Percentiles rank a stretch among this genome's conserved stretches.
These are phyloP conservation scores for Dothiorella sarmentorum DNA, from an alignment of 2,329 filamentous ascomycete species.

Conservation along the genomic window DNA sequence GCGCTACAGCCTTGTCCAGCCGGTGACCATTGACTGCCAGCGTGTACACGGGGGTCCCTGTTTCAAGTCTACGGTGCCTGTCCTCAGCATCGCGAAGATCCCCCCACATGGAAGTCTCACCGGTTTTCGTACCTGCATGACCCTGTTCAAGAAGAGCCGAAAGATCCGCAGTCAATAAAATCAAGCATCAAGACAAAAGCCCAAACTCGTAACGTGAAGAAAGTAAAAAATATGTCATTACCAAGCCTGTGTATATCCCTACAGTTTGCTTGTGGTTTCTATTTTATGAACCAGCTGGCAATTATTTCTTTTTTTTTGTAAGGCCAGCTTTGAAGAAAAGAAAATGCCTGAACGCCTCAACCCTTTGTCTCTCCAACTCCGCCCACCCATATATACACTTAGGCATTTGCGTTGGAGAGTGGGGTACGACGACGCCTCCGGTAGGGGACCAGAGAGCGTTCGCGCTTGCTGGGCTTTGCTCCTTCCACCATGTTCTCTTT, in stretches of 20 bases:
- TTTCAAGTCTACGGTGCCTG: too few relatives aligned
- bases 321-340: neutral
- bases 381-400: slow-evolving; percentile 10
- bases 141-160: too few relatives aligned
- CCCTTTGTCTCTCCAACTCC: neutral
- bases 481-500: neutral
- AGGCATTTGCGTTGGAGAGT: neutral
- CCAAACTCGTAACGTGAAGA: neutral
- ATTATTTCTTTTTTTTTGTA: too few relatives aligned
- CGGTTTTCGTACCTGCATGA: too few relatives aligned
- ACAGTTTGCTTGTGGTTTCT: neutral
- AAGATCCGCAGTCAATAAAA: neutral
- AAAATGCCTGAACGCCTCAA: neutral
- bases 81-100: too few relatives aligned
- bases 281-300: neutral
- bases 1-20: too few relatives aligned
- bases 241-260: slow-evolving; percentile 1
- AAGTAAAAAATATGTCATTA: slow-evolving; percentile 9
- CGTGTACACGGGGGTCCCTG: too few relatives aligned
- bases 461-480: neutral
- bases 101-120: too few relatives aligned
- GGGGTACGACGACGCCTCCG: slow-evolving; percentile 1
- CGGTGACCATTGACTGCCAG: too few relatives aligned
- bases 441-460: slow-evolving; percentile 8
- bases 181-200: neutral